Evolutionary conservation across 225 moss, liverwort and hornwort genomes (phyloP), one percentile per base, ranked within the genome.

Genomic region (Anthoceros angustus): DNA sequence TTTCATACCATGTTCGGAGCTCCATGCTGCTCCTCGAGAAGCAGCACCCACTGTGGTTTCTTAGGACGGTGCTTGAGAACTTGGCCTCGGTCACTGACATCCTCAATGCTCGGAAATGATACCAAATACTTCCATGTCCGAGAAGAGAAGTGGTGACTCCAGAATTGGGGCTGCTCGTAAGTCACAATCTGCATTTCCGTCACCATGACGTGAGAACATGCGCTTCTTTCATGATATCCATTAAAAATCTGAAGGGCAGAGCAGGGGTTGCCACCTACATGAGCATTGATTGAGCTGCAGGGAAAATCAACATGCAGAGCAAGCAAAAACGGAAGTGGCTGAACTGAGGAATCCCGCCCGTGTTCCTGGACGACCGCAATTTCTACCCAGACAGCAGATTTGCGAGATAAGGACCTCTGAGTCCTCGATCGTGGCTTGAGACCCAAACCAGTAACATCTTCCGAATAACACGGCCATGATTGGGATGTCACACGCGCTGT

Each of bases 141-240:
- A 62, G 79, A 81, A 61, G 92, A 98, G 64, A 87, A 83, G 75
- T 98, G 89, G 62, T 87, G 86, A 71, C 82, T 87, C 24, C 89
- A 85, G 79, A 81, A 83, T 64, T 77, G 70, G 66, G 98, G 87
- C 72, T 87, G 88, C 72, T 80, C 76, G 67, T 98, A 92, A 42
- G 92, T 64, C 55, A 98, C 75, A 50, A 89, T 77, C 89, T 98
- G 87, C 71, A 74, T 74, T 66, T 72, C 70, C 41, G 55, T 61
- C 65, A 82, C 84, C 79, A 64, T 79, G 82, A 80, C 77, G 85
- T 66, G 82, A 79, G 75, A 42, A 74, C 72, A 68, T 68, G 43
- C 70, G 70, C 70, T 62, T 55, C 75, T 73, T 66, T 68, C 67
- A 68, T 74, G 39, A 75, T 63, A 16, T 77, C 73, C 63, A 67